phyloP scores from a whole-genome alignment of 2,329 filamentous ascomycete species.

The Ophiostoma angusticollis region DNA sequence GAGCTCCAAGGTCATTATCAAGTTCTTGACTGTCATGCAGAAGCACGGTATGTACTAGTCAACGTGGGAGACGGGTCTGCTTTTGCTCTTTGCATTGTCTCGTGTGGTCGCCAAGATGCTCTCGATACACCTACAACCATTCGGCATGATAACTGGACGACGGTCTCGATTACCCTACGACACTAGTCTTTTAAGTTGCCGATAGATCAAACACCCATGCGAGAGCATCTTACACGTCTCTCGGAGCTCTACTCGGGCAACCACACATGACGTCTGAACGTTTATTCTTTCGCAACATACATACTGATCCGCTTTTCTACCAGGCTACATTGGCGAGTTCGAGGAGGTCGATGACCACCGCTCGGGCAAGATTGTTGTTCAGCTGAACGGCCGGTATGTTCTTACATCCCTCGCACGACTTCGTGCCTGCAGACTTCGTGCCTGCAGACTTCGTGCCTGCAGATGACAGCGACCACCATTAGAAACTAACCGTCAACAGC shows the following conservation, averaged over 20 bases:
- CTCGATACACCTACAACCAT: constrained; percentile 21
- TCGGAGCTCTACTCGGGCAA: constrained; percentile 38
- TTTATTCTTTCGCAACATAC: constrained; percentile 91
- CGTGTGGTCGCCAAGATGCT: constrained; percentile 2
- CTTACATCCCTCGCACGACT: not conserved
- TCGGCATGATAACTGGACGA: constrained; percentile 99
- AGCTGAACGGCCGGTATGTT: constrained; percentile 77
- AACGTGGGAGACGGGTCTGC: no score
- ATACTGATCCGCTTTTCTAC: constrained; percentile 15
- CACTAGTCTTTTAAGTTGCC: constrained; percentile 99
- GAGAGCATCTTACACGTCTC: constrained; percentile 96
- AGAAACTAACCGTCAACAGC: constrained; percentile 14
- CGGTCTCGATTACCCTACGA: constrained; percentile 70
- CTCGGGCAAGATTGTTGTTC: constrained; percentile 98
- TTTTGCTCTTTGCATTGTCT: not conserved
- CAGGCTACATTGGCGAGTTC: constrained; percentile 98
- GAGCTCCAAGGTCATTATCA: constrained; percentile 98
- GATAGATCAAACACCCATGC: constrained; percentile 64
- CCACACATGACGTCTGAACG: constrained; percentile 60
- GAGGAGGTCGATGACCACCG: constrained; percentile 99
- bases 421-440: not conserved
- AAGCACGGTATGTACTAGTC: constrained; percentile 96
- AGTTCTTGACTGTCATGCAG: constrained; percentile 99
- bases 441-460: not conserved
- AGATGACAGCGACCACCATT: constrained; percentile 12